A percentile compares a stretch with the other conserved stretches of the same genome.
Conservation (phyloP, 805 yeast genomes). For the Schwanniomyces sp. region DNA sequence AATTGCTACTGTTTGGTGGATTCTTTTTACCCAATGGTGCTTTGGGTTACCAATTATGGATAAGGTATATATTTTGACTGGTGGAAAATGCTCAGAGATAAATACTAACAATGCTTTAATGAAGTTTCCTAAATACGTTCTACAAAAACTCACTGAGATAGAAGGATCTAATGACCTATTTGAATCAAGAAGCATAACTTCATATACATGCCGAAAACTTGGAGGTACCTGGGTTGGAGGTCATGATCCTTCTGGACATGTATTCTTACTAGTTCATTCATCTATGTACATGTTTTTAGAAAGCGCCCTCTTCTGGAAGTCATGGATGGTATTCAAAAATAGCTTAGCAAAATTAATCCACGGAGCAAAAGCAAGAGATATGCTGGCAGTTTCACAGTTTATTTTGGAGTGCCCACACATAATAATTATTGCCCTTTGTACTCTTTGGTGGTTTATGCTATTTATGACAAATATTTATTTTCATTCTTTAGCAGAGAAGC, state of each 20-base stretch:
- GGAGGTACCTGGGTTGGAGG: conserved; percentile 80
- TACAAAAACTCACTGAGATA: not conserved
- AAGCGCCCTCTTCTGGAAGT: conserved; percentile 38
- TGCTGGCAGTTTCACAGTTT: conserved; percentile 3
- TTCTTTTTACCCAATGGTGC: conserved; percentile 82
- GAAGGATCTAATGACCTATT: not conserved
- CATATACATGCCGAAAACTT: conserved; percentile 37
- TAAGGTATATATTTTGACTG: conserved; percentile 71
- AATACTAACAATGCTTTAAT: not conserved
- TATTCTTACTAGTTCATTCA: conserved; percentile 71
- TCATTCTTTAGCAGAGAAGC: conserved; percentile 76
- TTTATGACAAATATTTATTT: conserved; percentile 80
- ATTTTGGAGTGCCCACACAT: conserved; percentile 22
- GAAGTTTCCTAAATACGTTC: not conserved
- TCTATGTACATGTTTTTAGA: conserved; percentile 69
- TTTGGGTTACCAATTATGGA: conserved; percentile 90
- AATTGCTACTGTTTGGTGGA: conserved; percentile 77
- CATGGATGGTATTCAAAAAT: conserved; percentile 17
- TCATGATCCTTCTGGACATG: conserved; percentile 95
- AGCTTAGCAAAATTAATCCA: not conserved
- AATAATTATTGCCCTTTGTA: conserved; percentile 22
- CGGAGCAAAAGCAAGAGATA: not conserved
- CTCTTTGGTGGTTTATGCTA: conserved; percentile 84
- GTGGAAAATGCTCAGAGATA: conserved; percentile 67
- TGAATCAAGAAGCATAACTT: conserved; percentile 23